Base-by-base conservation (phyloP, 2,329 filamentous ascomycete genomes). In the Ophiocordyceps robertsii region DNA sequence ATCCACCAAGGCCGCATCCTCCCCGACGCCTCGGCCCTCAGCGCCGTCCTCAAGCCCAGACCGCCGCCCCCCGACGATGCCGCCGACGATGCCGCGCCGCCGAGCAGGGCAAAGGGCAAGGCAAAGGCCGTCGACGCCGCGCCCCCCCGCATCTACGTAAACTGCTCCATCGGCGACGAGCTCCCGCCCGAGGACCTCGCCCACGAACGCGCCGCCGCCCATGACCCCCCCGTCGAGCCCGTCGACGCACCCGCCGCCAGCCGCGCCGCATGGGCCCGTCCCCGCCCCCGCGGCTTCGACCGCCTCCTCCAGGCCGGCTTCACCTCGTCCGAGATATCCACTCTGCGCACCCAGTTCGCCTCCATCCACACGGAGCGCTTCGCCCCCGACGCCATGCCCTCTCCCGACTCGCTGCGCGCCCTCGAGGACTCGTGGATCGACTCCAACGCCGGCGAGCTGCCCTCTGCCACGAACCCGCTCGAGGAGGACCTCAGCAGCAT, bases 391-490 rank as follows among this genome's bases (percentile, higher is more conserved):
- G 84, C 84, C 0, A 86, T 95, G 82, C 90, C 90, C 1, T 80
- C 77, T 11, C 83, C 85, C 1, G 73, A 82, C 47, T 75, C 81
- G 27, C 68, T 95, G 52, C 78, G 86, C 13, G 69, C 75, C 19
- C 73, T 95, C 56, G 90, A 96, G 60, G 90, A 96, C 55, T 70
- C 79, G 11, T 96, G 90, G 90, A 82, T 96, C 47, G 90, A 96
- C 53, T 75, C 76, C 43, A 79, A 77, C 31, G 65, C 59, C 19
- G 60, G 61, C 31, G 63, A 57, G 19, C 54, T 67, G 45, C 63
- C 63, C 42, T 58, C 37, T 49, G 60, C 46, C 53, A 59, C 47
- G 55, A 66, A 44, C 17, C 51, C 59, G 1, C 40, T 53, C 14
- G 69, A 70, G 49, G 66, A 72, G 30, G 67, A 68, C 24, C 67